Evolutionary conservation across 2,329 filamentous ascomycete genomes (phyloP).

Genomic region (Lachnellula occidentalis): DNA sequence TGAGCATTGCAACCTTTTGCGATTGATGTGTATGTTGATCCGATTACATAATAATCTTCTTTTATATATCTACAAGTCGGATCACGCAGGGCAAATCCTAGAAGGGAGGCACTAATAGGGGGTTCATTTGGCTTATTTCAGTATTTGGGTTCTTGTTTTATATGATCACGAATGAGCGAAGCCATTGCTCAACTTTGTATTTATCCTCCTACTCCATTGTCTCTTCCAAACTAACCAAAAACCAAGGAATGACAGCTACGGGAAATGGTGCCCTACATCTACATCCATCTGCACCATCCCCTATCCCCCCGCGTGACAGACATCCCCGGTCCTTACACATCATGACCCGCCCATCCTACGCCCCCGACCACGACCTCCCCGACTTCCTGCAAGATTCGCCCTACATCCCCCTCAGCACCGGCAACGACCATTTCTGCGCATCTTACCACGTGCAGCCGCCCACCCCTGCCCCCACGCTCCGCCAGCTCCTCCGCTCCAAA

Average conservation of each 20-base stretch:
- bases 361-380: conserved; percentile 12
- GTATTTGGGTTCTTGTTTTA: too few relatives aligned
- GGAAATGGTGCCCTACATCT: too few relatives aligned
- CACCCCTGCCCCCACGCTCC: conserved; percentile 28
- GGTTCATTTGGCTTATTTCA: too few relatives aligned
- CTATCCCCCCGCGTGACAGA: background rate
- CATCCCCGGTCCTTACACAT: background rate
- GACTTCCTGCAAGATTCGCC: conserved; percentile 25
- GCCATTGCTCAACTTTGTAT: too few relatives aligned
- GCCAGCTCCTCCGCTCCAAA: conserved; percentile 35
- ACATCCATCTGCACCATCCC: background rate
- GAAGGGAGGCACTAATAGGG: too few relatives aligned
- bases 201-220: too few relatives aligned
- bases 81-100: too few relatives aligned
- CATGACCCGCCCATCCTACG: background rate
- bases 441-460: background rate
- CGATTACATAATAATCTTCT: too few relatives aligned
- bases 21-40: background rate
- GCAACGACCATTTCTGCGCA: conserved; percentile 1
- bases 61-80: too few relatives aligned
- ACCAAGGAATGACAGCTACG: too few relatives aligned
- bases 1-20: background rate
- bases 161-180: too few relatives aligned
- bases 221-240: too few relatives aligned
- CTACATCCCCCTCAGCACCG: conserved; percentile 15